Base-by-base conservation (phyloP, 495 filamentous ascomycete genomes). In the Podospora appendiculata region DNA sequence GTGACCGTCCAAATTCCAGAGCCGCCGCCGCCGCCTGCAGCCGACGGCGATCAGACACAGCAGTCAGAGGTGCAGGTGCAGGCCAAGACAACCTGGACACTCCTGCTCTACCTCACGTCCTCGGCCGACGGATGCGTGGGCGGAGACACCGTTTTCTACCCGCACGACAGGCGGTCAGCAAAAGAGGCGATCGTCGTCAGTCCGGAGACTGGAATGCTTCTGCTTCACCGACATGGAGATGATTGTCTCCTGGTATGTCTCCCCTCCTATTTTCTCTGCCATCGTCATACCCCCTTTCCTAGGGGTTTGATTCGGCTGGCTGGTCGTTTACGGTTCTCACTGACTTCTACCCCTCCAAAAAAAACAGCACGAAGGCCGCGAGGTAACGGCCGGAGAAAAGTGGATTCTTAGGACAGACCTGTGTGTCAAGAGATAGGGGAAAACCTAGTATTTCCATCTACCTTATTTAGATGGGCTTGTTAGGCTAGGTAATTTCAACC, bases 131-230 rank as follows among this genome's bases (percentile, higher is more conserved):
- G 50, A 14, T 50, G 46, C 54, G 57, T 72, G 9, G 92, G 92
- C 19, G 92, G 91, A 40, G 89, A 96, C 61, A 96, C 91, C 0
- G 85, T 93, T 41, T 97, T 97, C 67, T 93, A 95, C 61, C 89
- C 89, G 1, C 79, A 88, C 47, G 74, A 83, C 76, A 62, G 81
- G 62, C 65, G 70, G 52, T 60, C 76, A 1, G 73, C 77, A 14
- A 81, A 80, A 41, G 77, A 82, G 48, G 77, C 79, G 32, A 76
- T 92, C 46, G 74, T 81, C 10, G 79, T 94, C 14, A 79, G 75
- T 2, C 81, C 85, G 6, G 88, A 93, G 65, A 83, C 83, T 19
- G 91, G 92, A 8, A 85, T 93, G 79, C 79, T 88, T 41, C 69
- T 96, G 17, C 71, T 97, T 41, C 92, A 97, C 71, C 87, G 85